A percentile compares a stretch with the other conserved stretches of the same genome.
These are phyloP conservation scores for Fraxinus sp. DNA, from an alignment of 305 asterid species.

Conservation along the genomic window DNA sequence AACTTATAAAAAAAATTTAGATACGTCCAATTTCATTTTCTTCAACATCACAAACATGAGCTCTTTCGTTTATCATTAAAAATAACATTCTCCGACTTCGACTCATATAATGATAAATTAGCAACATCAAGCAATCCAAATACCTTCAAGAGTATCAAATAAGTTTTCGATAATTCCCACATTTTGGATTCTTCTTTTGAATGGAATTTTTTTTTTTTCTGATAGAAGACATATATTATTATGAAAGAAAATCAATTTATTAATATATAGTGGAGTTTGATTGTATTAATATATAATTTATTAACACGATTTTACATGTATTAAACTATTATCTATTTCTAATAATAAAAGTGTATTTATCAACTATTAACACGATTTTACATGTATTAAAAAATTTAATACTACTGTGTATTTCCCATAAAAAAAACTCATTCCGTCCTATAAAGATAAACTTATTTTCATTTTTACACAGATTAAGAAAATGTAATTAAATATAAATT, in stretches of 20 bases:
- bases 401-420: too few species aligned
- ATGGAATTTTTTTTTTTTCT: background rate
- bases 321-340: too few species aligned
- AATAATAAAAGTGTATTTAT: too few species aligned
- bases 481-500: background rate
- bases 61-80: background rate
- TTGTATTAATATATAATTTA: background rate
- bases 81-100: background rate
- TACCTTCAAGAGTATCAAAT: background rate
- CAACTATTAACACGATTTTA: background rate
- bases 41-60: background rate
- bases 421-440: background rate
- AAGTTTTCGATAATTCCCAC: background rate
- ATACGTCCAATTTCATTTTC: background rate
- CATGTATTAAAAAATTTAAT: background rate
- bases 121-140: background rate
- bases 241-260: background rate
- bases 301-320: background rate
- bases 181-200: background rate
- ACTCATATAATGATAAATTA: background rate
- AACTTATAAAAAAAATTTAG: background rate
- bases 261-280: background rate
- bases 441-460: background rate
- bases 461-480: background rate
- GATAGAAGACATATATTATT: too few species aligned